Evolutionary conservation across 805 yeast species (phyloP), one percentile per base, ranked within the genome.

Genomic region (Suhomyces canberraensis): DNA sequence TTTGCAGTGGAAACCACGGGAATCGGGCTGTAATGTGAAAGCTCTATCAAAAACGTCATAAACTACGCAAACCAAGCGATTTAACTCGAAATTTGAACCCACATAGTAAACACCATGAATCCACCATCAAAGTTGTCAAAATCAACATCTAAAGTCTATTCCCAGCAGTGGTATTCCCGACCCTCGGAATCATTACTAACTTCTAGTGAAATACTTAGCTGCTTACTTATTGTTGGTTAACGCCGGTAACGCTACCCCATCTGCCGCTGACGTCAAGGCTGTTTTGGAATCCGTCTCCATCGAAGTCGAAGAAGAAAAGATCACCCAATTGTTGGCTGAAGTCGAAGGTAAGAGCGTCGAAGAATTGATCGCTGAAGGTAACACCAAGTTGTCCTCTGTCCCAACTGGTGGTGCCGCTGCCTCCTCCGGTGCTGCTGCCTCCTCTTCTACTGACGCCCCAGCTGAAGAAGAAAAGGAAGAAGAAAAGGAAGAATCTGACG

Each of bases 161-260:
- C n/a, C n/a, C n/a, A n/a, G n/a, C n/a, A n/a, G n/a, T n/a, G n/a
- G n/a, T n/a, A n/a, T n/a, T n/a, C n/a, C n/a, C n/a, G n/a, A n/a
- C n/a, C 9, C 22, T 20, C 22, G 22, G 22, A 13, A 25, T 25
- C 27, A 25, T 29, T 55, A 56, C 63, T 58, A 58, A 58, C 62
- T 17, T 27, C 20, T 18, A 64, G 66, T 65, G 71, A 65, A 64
- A 63, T 65, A 65, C 69, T 60, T 65, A 56, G 71, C 71, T 58
- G 71, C 71, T 54, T 65, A 65, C 68, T 63, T 65, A 56, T 64
- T 65, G 60, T 64, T 65, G 60, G 67, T 63, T 48, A 63, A 64
- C 66, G 70, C 69, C 60, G 71, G 71, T 52, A 64, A 65, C 66
- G 46, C 67, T 42, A 42, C 69, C 45, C 71, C 71, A 56, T 61